Conservation (phyloP, 2,329 filamentous ascomycete genomes). For the Seiridium unicorne region DNA sequence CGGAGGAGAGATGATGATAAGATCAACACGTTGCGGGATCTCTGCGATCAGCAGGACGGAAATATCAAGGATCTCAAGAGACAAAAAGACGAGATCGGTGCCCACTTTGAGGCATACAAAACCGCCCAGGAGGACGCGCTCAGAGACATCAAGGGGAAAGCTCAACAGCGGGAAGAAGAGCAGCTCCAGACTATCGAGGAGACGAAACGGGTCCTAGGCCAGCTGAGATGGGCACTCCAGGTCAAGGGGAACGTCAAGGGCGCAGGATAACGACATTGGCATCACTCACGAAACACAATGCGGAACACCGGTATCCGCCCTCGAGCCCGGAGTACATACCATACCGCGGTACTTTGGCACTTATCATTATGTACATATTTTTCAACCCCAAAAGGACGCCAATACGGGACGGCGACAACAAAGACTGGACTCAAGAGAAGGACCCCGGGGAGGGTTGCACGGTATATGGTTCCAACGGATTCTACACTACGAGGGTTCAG, state of each 20-base stretch:
- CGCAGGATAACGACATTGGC: conserved; percentile 25
- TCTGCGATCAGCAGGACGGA: conserved; percentile 71
- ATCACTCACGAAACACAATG: too few relatives aligned
- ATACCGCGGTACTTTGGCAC: too few relatives aligned
- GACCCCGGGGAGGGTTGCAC: not conserved
- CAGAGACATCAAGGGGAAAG: conserved; percentile 56
- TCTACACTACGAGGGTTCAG: not conserved
- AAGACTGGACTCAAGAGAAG: too few relatives aligned
- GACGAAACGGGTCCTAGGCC: conserved; percentile 58
- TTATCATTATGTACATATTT: not conserved
- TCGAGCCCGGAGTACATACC: too few relatives aligned
- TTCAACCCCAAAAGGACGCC: too few relatives aligned
- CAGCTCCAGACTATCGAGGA: conserved; percentile 59
- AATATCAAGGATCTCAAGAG: conserved; percentile 60
- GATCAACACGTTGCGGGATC: conserved; percentile 62
- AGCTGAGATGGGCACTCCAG: conserved; percentile 72
- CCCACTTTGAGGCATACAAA: conserved; percentile 65
- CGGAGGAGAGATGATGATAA: conserved; percentile 60
- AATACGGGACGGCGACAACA: too few relatives aligned
- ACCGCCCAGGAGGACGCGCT: conserved; percentile 61
- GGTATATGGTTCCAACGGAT: not conserved
- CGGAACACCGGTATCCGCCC: too few relatives aligned
- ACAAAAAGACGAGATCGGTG: conserved; percentile 61
- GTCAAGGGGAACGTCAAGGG: conserved; percentile 61
- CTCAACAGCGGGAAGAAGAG: conserved; percentile 56